These are phyloP conservation scores for Pilaira anomala DNA, from an alignment of 192 early-diverging fungal genomes.

Conservation along the genomic window DNA sequence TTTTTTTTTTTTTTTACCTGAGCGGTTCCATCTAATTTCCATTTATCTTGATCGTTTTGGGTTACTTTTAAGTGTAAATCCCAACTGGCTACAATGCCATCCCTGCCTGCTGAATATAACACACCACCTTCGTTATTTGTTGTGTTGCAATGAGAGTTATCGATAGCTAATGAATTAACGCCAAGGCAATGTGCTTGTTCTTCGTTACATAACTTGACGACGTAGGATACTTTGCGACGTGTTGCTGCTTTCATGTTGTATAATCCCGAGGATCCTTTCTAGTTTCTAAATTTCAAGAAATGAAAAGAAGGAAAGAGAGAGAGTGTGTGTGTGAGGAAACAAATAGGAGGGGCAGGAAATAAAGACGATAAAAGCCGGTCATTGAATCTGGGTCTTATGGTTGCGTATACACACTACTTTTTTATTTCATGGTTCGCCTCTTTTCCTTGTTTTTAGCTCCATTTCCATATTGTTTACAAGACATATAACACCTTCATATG, in stretches of 20 bases:
- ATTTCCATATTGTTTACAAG: no score
- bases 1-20: background rate
- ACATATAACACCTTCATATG: no score
- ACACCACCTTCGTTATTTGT: conserved; percentile 52
- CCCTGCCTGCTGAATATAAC: conserved; percentile 87
- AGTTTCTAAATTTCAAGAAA: no score
- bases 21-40: conserved; percentile 2
- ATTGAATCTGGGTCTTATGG: no score
- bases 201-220: conserved; percentile 51
- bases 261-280: no score
- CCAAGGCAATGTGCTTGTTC: conserved; percentile 74
- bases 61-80: conserved; percentile 58
- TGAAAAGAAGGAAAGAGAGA: no score
- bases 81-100: conserved; percentile 87
- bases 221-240: conserved; percentile 57
- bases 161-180: conserved; percentile 82
- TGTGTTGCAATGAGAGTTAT: conserved; percentile 29
- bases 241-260: conserved; percentile 23
- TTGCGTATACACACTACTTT: no score
- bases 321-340: no score
- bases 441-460: no score
- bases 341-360: no score
- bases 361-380: no score
- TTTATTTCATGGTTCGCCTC: no score
- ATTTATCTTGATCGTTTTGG: background rate